These are phyloP conservation scores for Xylaria cubensis DNA, from an alignment of 495 filamentous ascomycete species.

Conservation along the genomic window DNA sequence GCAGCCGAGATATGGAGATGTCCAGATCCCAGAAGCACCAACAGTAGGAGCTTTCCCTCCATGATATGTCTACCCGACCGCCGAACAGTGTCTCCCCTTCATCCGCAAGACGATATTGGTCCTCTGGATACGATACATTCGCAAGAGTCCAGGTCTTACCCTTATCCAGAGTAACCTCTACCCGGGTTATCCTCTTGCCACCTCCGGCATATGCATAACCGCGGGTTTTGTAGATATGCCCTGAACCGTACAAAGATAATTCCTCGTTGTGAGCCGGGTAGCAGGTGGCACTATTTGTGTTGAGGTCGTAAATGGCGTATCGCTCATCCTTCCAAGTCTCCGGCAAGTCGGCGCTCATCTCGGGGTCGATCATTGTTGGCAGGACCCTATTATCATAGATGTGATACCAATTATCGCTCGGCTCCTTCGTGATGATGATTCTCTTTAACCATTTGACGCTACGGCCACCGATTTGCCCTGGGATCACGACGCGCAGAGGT, in stretches of 20 bases:
- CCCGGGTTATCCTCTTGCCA: constrained; percentile 81
- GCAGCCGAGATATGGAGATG: constrained; percentile 68
- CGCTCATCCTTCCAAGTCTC: constrained; percentile 90
- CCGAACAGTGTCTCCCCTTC: constrained; percentile 74
- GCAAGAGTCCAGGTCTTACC: constrained; percentile 85
- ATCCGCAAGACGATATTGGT: constrained; percentile 74
- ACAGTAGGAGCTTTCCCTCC: constrained; percentile 83
- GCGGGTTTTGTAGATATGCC: constrained; percentile 65
- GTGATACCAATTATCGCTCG: constrained; percentile 97
- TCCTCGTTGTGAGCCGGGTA: constrained; percentile 84
- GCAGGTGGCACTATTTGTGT: constrained; percentile 82
- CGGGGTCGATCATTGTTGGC: constrained; percentile 86
- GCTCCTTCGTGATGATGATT: constrained; percentile 76
- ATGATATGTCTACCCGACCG: constrained; percentile 80
- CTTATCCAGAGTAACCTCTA: constrained; percentile 86
- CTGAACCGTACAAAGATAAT: constrained; percentile 57
- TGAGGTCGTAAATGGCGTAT: constrained; percentile 95
- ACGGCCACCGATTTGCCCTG: constrained; percentile 91
- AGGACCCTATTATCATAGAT: constrained; percentile 93
- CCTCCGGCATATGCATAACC: constrained; percentile 94
- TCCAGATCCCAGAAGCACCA: constrained; percentile 94
- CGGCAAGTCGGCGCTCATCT: constrained; percentile 75
- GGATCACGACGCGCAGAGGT: constrained; percentile 83
- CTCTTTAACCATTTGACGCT: constrained; percentile 96
- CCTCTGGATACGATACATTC: constrained; percentile 83